phyloP scores from a whole-genome alignment of 345 rosid genomes.

The Salix purpurea region DNA sequence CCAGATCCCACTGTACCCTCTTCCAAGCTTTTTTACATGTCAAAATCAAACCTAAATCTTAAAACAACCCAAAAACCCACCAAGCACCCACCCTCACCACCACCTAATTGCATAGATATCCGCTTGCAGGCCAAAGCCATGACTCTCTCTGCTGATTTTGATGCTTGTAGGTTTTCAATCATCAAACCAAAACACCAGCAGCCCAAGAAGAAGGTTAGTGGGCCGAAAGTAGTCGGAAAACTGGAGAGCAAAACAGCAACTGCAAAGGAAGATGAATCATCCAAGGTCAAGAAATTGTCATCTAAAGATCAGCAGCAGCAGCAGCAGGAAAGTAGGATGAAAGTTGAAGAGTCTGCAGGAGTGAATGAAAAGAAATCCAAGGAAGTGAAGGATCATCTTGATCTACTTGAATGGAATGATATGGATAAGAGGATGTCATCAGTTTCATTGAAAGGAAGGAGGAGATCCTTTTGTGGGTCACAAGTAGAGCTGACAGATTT shows the following conservation, averaged over 20 bases:
- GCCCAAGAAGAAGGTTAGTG: conserved; percentile 12
- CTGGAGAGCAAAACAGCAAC: conserved; percentile 9
- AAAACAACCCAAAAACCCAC: conserved; percentile 21
- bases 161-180: conserved; percentile 24
- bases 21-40: conserved; percentile 3
- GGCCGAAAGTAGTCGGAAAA: not conserved
- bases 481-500: conserved; percentile 49
- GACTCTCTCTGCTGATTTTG: conserved; percentile 51
- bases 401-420: conserved; percentile 20
- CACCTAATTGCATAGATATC: conserved; percentile 19
- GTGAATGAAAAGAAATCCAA: conserved; percentile 8
- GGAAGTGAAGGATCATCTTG: conserved; percentile 17
- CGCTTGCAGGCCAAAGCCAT: conserved; percentile 50
- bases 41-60: conserved; percentile 20
- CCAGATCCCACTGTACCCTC: conserved; percentile 4
- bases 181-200: conserved; percentile 16
- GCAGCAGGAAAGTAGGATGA: conserved; percentile 18
- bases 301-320: conserved; percentile 17
- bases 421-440: conserved; percentile 27
- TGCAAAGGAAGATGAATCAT: conserved; percentile 10
- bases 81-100: conserved; percentile 3
- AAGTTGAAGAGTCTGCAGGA: conserved; percentile 8
- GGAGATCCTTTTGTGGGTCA: conserved; percentile 48
- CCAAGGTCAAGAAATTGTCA: conserved; percentile 11
- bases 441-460: conserved; percentile 35